phyloP scores from a whole-genome alignment of 2,329 filamentous ascomycete genomes.

The Diplodia intermedia region DNA sequence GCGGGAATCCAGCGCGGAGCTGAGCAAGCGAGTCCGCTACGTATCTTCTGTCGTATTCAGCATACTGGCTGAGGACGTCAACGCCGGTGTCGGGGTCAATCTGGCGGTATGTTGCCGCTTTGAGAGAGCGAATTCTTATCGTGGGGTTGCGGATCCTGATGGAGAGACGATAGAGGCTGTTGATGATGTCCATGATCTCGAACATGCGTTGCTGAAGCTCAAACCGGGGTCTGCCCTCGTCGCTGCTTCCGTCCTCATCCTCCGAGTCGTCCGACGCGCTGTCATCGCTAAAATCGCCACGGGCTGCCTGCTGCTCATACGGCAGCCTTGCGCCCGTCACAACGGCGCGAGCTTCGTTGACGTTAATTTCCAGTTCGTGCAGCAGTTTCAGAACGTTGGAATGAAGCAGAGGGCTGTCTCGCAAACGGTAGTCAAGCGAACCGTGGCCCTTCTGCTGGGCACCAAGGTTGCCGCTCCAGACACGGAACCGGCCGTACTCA shows the following conservation, averaged over 20 bases:
- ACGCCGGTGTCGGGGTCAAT: constrained; percentile 47
- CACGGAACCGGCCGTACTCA: constrained; percentile 47
- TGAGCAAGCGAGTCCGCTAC: constrained; percentile 42
- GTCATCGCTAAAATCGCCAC: constrained; percentile 36
- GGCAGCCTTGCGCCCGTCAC: constrained; percentile 43
- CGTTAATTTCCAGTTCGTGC: constrained; percentile 43
- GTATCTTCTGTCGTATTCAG: constrained; percentile 42
- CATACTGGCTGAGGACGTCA: constrained; percentile 45
- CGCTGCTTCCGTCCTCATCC: constrained; percentile 41
- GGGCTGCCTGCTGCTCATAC: constrained; percentile 42
- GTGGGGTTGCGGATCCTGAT: constrained; percentile 47
- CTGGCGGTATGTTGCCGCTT: constrained; percentile 45
- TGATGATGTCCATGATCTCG: constrained; percentile 47
- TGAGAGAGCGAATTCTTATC: constrained; percentile 45
- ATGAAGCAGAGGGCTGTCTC: constrained; percentile 45
- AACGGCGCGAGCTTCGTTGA: constrained; percentile 41
- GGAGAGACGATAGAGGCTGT: constrained; percentile 48
- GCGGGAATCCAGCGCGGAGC: constrained; percentile 36
- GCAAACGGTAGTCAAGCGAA: constrained; percentile 47
- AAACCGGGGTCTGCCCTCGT: constrained; percentile 37
- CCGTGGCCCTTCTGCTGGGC: constrained; percentile 48
- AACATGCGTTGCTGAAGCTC: constrained; percentile 47
- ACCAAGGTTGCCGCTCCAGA: constrained; percentile 47
- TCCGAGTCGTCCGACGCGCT: constrained; percentile 39
- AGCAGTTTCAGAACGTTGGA: constrained; percentile 46